phyloP scores from a whole-genome alignment of 2,329 filamentous ascomycete species.

The Aspergillus sp. region DNA sequence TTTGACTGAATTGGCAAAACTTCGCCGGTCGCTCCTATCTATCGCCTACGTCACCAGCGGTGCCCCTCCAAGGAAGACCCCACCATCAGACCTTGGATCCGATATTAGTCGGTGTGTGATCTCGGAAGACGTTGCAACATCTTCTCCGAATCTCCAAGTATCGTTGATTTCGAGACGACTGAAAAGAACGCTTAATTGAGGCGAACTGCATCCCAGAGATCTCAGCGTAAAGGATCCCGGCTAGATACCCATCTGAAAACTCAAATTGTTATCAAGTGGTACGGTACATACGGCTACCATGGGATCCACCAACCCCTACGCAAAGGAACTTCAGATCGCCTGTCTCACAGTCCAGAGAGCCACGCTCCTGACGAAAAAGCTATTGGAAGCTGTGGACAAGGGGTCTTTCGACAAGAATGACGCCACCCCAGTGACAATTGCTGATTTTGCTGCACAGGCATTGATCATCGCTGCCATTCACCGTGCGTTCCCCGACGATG shows the following conservation, averaged over 20 bases:
- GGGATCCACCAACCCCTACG: slow-evolving; percentile 30
- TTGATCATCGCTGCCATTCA: slow-evolving; percentile 61
- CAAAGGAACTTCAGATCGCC: slow-evolving; percentile 40
- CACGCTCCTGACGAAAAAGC: slow-evolving; percentile 58
- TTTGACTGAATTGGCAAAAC: background rate
- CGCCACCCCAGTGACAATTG: slow-evolving; percentile 62
- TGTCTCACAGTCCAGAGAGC: slow-evolving; percentile 57
- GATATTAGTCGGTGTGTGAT: background rate
- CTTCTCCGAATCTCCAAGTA: background rate
- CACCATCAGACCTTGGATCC: slow-evolving; percentile 5
- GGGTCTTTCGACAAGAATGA: slow-evolving; percentile 60
- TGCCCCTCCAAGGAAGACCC: slow-evolving; percentile 6
- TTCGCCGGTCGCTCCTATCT: background rate
- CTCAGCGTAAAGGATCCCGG: background rate
- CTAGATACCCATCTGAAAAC: background rate
- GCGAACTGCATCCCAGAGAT: background rate
- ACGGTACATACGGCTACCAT: slow-evolving; percentile 22
- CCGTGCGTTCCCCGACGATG: slow-evolving; percentile 56
- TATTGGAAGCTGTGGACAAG: slow-evolving; percentile 54
- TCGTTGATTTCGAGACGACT: background rate
- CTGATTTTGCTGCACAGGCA: slow-evolving; percentile 66
- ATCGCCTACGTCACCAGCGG: slow-evolving; percentile 7
- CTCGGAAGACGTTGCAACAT: background rate
- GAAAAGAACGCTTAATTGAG: background rate
- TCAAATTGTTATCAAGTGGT: background rate